These are phyloP conservation scores for Lecanosticta acicola DNA, from an alignment of 2,329 filamentous ascomycete species.

Conservation along the genomic window DNA sequence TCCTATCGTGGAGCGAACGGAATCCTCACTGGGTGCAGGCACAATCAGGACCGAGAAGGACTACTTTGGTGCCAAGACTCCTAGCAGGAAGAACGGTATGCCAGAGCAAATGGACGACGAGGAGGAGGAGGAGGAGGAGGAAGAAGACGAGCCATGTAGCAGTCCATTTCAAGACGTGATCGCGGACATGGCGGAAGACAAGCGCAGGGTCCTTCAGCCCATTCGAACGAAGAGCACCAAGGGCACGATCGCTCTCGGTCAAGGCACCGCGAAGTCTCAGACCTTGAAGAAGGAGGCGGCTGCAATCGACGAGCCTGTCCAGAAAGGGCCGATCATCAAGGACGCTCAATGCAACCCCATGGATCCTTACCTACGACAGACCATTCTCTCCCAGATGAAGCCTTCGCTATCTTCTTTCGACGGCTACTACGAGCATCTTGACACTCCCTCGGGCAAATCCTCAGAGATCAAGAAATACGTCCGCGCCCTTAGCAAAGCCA, in stretches of 20 bases:
- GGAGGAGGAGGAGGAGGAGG: no score
- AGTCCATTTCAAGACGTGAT: slow-evolving; percentile 68
- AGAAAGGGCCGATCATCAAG: slow-evolving; percentile 68
- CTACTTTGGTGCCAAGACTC: slow-evolving; percentile 64
- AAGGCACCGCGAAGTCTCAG: slow-evolving; percentile 31
- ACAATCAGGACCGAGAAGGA: slow-evolving; percentile 53
- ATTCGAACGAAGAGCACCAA: slow-evolving; percentile 46
- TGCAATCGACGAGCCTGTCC: slow-evolving; percentile 38
- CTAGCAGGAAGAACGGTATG: slow-evolving; percentile 54
- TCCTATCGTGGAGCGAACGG: slow-evolving; percentile 91
- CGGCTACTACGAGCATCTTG: slow-evolving; percentile 71
- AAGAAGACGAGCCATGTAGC: slow-evolving; percentile 50
- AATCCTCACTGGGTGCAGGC: slow-evolving; percentile 70
- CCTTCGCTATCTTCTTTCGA: slow-evolving; percentile 68
- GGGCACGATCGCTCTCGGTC: slow-evolving; percentile 34
- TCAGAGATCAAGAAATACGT: slow-evolving; percentile 76
- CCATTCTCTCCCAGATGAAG: slow-evolving; percentile 68
- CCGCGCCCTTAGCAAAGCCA: slow-evolving; percentile 58
- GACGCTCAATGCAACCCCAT: slow-evolving; percentile 86
- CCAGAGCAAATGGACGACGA: slow-evolving; percentile 32
- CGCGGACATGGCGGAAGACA: slow-evolving; percentile 42
- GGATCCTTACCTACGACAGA: slow-evolving; percentile 65
- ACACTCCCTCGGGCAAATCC: slow-evolving; percentile 59
- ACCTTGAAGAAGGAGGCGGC: slow-evolving; percentile 22
- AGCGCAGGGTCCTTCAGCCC: slow-evolving; percentile 47